Evolutionary conservation across 2,329 filamentous ascomycete species (phyloP).

Genomic region (Penicillium carneum): DNA sequence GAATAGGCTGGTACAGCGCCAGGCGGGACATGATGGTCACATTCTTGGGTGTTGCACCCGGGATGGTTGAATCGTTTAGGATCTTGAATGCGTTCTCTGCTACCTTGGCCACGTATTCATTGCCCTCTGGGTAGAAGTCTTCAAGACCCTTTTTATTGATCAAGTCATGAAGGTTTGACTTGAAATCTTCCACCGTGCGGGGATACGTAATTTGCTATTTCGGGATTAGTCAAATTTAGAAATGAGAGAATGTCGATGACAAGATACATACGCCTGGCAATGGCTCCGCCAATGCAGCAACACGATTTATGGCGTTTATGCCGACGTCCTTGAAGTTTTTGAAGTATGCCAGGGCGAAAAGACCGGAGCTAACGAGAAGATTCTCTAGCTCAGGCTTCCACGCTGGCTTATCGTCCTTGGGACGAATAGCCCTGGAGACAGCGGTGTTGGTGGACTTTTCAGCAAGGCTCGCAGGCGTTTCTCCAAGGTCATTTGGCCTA

Average conservation of each 20-base stretch:
- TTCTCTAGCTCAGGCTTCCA: conserved; percentile 9
- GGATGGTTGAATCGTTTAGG: neutral
- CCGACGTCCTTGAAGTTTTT: neutral
- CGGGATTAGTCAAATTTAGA: neutral
- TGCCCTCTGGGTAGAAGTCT: neutral
- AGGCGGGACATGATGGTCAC: neutral
- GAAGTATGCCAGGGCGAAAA: neutral
- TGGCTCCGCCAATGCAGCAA: neutral
- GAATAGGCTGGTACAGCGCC: neutral
- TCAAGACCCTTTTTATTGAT: neutral
- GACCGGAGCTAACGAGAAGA: conserved; percentile 3
- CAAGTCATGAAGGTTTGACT: neutral
- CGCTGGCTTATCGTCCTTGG: neutral
- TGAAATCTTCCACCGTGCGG: neutral
- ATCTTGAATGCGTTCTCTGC: neutral
- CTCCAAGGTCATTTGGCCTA: neutral
- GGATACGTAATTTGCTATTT: neutral
- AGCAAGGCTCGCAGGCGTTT: neutral
- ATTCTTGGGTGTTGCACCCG: neutral
- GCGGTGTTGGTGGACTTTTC: neutral
- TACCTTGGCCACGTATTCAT: neutral
- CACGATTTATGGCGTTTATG: neutral
- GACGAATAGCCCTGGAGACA: neutral
- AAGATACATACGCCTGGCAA: neutral
- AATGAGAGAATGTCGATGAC: neutral